Conservation (phyloP, 2,329 filamentous ascomycete species). For the Grosmannia serpens region DNA sequence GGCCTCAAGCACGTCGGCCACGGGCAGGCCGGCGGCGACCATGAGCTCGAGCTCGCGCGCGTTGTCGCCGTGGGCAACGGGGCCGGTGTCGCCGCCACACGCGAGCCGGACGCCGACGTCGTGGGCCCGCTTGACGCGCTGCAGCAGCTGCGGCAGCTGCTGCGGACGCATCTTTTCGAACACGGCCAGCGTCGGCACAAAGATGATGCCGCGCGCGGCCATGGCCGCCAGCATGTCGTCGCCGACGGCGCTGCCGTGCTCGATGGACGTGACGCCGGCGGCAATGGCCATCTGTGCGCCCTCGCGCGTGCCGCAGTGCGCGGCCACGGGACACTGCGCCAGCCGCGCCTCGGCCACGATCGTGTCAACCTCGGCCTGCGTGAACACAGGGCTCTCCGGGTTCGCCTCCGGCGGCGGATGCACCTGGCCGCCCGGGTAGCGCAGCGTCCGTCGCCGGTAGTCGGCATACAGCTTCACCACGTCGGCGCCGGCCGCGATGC, state of each 20-base stretch:
- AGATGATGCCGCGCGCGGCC: constrained; percentile 31
- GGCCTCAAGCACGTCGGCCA: constrained; percentile 37
- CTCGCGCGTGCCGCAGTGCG: constrained; percentile 29
- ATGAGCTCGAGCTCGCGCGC: constrained; percentile 43
- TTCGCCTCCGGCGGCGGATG: constrained; percentile 27
- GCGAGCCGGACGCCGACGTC: constrained; percentile 37
- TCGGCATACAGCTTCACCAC: constrained; percentile 41
- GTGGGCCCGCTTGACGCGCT: constrained; percentile 30
- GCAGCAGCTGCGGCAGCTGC: constrained; percentile 20
- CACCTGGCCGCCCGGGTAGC: constrained; percentile 25
- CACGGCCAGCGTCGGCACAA: constrained; percentile 41
- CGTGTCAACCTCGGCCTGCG: constrained; percentile 35
- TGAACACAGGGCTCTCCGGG: constrained; percentile 32
- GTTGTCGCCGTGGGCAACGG: constrained; percentile 40
- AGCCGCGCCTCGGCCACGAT: constrained; percentile 35
- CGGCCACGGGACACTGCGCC: constrained; percentile 29
- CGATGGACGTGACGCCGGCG: constrained; percentile 35
- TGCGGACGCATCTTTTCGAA: constrained; percentile 22
- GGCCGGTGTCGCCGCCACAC: constrained; percentile 41
- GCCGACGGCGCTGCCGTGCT: constrained; percentile 29
- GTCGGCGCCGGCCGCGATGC: constrained; percentile 36
- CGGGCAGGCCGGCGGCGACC: constrained; percentile 35
- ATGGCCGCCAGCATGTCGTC: constrained; percentile 32
- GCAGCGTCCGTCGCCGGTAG: constrained; percentile 31
- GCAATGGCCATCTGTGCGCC: constrained; percentile 32